These are phyloP conservation scores for Dimocarpus longan DNA, from an alignment of 345 rosid genomes.

Conservation along the genomic window DNA sequence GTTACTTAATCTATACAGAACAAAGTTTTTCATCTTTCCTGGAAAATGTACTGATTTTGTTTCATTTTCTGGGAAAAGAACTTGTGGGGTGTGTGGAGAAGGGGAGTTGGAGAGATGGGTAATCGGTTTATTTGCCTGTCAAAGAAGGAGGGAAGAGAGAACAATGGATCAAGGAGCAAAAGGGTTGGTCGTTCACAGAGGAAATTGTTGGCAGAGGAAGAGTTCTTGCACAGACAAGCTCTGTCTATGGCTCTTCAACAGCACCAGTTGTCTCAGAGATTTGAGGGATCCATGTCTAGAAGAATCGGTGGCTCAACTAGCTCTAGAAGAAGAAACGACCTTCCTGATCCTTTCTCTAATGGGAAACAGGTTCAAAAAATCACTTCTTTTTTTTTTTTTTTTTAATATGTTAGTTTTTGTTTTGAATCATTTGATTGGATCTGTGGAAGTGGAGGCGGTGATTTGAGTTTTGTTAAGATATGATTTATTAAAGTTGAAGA, in stretches of 20 bases:
- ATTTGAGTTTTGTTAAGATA: conserved; percentile 14
- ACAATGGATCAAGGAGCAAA: conserved; percentile 72
- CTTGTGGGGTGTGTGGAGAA: background rate
- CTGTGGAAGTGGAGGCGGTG: conserved; percentile 16
- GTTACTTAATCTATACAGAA: background rate
- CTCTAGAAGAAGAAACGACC: conserved; percentile 56
- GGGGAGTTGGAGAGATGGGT: conserved; percentile 59
- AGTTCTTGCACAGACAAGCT: conserved; percentile 87
- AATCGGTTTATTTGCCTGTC: conserved; percentile 70
- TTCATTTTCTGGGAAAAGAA: background rate
- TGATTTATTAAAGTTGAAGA: conserved; percentile 9
- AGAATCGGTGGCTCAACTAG: conserved; percentile 79
- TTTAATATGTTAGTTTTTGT: background rate
- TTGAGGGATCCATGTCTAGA: conserved; percentile 98
- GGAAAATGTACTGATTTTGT: background rate
- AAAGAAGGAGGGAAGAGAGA: conserved; percentile 61
- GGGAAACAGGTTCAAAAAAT: conserved; percentile 61
- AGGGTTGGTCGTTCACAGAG: conserved; percentile 82
- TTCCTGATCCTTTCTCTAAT: conserved; percentile 70
- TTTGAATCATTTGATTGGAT: conserved; percentile 26
- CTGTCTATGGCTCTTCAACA: conserved; percentile 93
- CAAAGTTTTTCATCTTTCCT: background rate
- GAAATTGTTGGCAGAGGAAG: conserved; percentile 83
- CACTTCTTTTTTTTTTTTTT: background rate
- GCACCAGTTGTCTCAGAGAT: conserved; percentile 86